Conservation (phyloP, 169 alveolate genomes). For the Plasmodium relictum region DNA sequence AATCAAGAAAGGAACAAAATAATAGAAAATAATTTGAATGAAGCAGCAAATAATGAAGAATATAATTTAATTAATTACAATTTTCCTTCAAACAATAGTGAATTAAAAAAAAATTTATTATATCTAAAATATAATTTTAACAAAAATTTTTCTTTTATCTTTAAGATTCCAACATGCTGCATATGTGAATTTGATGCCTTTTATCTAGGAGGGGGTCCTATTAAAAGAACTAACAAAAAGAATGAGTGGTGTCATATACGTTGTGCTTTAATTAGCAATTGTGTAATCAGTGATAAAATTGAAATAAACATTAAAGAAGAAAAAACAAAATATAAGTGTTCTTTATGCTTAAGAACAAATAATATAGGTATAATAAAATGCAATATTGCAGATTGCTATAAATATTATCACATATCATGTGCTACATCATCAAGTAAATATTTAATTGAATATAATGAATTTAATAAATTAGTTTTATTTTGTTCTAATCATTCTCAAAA, state of each 20-base stretch:
- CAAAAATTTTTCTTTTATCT: slow-evolving; percentile 33
- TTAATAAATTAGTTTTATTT: slow-evolving; percentile 81
- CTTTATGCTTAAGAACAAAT: slow-evolving; percentile 76
- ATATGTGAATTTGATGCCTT: slow-evolving; percentile 86
- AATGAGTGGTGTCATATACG: slow-evolving; percentile 88
- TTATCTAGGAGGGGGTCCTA: slow-evolving; percentile 88
- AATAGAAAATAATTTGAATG: background rate
- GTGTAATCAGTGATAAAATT: slow-evolving; percentile 64
- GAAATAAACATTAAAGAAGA: slow-evolving; percentile 77
- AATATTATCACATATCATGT: slow-evolving; percentile 87
- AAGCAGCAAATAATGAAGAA: background rate
- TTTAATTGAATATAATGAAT: slow-evolving; percentile 82
- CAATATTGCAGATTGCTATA: slow-evolving; percentile 82
- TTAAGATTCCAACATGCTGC: slow-evolving; percentile 82
- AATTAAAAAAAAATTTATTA: slow-evolving; percentile 19
- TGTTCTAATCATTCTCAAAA: slow-evolving; percentile 86
- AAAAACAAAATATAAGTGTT: slow-evolving; percentile 81
- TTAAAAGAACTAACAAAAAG: slow-evolving; percentile 82
- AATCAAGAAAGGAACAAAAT: background rate
- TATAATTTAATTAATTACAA: slow-evolving; percentile 2
- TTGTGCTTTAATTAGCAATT: slow-evolving; percentile 80
- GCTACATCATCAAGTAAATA: slow-evolving; percentile 85
- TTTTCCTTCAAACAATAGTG: background rate
- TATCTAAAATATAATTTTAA: slow-evolving; percentile 31
- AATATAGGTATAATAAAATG: slow-evolving; percentile 84